Evolutionary conservation across 768 basidiomycete species (phyloP).

Genomic region (Lentinula raphanica): DNA sequence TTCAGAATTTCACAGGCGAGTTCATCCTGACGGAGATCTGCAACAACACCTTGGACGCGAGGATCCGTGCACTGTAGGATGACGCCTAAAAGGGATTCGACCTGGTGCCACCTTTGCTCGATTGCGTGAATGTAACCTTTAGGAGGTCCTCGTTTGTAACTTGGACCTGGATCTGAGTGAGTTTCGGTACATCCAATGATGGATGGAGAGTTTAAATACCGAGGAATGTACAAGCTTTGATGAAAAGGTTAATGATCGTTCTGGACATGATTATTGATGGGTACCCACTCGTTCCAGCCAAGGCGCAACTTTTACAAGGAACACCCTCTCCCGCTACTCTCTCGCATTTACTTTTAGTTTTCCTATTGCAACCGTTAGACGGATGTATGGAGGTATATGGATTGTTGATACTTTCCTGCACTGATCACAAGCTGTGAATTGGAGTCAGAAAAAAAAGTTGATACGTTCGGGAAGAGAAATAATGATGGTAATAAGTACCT

Average conservation of each 20-base stretch:
- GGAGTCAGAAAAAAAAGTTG: slow-evolving; percentile 6
- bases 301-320: slow-evolving; percentile 59
- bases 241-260: slow-evolving; percentile 3
- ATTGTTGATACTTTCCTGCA: slow-evolving; percentile 32
- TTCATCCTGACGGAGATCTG: slow-evolving; percentile 64
- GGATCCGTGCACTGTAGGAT: slow-evolving; percentile 69
- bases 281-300: slow-evolving; percentile 47
- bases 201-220: slow-evolving; percentile 28
- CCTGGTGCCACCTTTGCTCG: slow-evolving; percentile 87
- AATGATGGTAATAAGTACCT: slow-evolving; percentile 8
- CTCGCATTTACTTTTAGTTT: slow-evolving; percentile 86
- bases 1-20: slow-evolving; percentile 73
- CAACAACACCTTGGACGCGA: slow-evolving; percentile 55
- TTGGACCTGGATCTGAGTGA: slow-evolving; percentile 46
- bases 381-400: not conserved
- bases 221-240: slow-evolving; percentile 60
- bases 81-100: slow-evolving; percentile 84
- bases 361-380: slow-evolving; percentile 27
- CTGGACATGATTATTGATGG: not conserved
- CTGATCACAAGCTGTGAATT: slow-evolving; percentile 70
- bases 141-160: slow-evolving; percentile 79
- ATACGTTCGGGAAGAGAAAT: slow-evolving; percentile 2
- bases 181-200: not conserved
- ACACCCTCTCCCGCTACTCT: slow-evolving; percentile 39
- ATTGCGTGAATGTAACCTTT: slow-evolving; percentile 93